phyloP scores from a whole-genome alignment of 228 moss, liverwort and hornwort species.

The Sphagnum fallax region DNA sequence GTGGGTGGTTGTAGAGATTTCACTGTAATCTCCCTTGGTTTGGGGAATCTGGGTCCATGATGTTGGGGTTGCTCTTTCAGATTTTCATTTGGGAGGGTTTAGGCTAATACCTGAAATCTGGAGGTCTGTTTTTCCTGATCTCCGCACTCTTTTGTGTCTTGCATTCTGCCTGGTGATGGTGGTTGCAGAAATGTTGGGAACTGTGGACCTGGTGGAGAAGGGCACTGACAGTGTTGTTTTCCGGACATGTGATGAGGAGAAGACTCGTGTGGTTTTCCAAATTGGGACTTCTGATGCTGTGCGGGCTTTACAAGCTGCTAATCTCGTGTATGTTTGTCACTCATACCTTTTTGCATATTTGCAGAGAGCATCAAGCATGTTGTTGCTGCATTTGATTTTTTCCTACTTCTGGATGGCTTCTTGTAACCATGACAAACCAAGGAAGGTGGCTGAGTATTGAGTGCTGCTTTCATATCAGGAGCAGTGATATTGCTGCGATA shows the following conservation, averaged over 20 bases:
- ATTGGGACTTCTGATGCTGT: slow-evolving; percentile 79
- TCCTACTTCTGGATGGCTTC: no score
- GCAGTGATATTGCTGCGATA: slow-evolving; percentile 73
- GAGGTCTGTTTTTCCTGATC: no score
- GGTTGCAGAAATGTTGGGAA: slow-evolving; percentile 44
- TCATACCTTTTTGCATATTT: not conserved
- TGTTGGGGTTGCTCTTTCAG: not conserved
- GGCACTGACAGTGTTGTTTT: slow-evolving; percentile 57
- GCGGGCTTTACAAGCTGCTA: slow-evolving; percentile 65
- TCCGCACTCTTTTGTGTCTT: not conserved
- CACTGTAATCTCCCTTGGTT: no score
- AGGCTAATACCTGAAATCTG: no score
- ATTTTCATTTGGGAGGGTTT: not conserved
- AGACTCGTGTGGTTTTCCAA: slow-evolving; percentile 80
- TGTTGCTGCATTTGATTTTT: no score
- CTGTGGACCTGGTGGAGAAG: slow-evolving; percentile 80
- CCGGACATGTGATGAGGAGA: slow-evolving; percentile 76
- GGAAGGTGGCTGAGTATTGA: no score
- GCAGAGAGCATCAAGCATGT: no score
- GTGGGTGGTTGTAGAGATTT: no score
- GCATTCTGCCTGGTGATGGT: not conserved
- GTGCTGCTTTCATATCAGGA: slow-evolving; percentile 11
- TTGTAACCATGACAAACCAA: no score
- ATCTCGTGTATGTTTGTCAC: slow-evolving; percentile 34
- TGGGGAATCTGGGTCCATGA: not conserved